Evolutionary conservation across 1,139 yeast species (phyloP), one percentile per base, ranked within the genome.

Genomic region (Nadsonia commutata): DNA sequence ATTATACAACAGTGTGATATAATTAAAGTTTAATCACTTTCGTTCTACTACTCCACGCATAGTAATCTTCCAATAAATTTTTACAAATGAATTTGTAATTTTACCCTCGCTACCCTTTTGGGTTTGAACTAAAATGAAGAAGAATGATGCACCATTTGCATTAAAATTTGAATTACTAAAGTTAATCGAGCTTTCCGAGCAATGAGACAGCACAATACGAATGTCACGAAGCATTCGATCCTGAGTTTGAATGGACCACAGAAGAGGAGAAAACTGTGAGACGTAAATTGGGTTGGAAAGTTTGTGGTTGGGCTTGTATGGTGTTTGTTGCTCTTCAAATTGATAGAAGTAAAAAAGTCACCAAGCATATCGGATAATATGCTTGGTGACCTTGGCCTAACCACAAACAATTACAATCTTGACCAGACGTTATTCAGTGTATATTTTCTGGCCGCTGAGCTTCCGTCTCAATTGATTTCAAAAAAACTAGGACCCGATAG

Each of bases 401-500:
- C 63, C 41, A 71, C 74, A 21, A 60, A 70, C 48, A 72, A 73
- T 48, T 70, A 64, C 57, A 73, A 73, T 52, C 49, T 56, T 33
- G 78, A 76, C 3, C 63, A 63, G 48, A 69, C 73, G 16, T 52
- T 73, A 19, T 65, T 66, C 46, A 58, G 64, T 45, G 56, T 65
- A 2, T 58, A 67, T 20, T 74, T 73, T 51, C 54, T 72, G 45
- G 48, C 57, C 6, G 71, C 76, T 0, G 78, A 73, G 48, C 57
- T 74, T 5, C 79, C 79, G 0, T 70, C 76, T 1, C 77, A 73
- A 52, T 56, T 74, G 46, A 55, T 74, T 39, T 68, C 74, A 36
- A 72, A 73, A 49, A 62, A 61, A 39, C 44, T 74, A 40, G 79
- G 79, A 2, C 73, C 76, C 4, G 76, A 74, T 48, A 56, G 66